Conservation (phyloP, 208 protist species). For the Acanthamoeba royreba region DNA sequence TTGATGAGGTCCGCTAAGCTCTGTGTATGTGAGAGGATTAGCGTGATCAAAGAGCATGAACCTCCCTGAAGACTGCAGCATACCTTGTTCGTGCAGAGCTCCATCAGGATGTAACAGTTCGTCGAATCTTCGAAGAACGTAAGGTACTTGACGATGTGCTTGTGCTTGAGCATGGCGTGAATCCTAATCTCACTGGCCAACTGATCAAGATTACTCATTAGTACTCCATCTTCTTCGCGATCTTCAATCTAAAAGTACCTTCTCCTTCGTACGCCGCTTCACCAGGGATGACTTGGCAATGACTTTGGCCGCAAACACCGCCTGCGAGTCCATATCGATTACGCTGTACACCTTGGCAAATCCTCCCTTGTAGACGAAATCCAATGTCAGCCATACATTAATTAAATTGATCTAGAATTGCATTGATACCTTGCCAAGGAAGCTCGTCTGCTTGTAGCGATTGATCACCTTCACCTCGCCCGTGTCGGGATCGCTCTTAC, state of each 20-base stretch:
- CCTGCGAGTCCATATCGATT: constrained; percentile 75
- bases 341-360: constrained; percentile 97
- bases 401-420: neutral
- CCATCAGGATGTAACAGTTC: constrained; percentile 98
- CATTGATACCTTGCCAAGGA: constrained; percentile 3
- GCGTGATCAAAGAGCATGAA: neutral
- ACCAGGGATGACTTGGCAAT: constrained; percentile 88
- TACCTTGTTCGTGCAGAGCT: constrained; percentile 91
- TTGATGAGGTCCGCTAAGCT: constrained; percentile 96
- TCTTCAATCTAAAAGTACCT: constrained; percentile 72
- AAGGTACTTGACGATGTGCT: constrained; percentile 95
- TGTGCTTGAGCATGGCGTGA: constrained; percentile 92
- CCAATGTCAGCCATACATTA: neutral
- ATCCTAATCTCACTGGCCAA: constrained; percentile 96
- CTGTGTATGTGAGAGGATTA: constrained; percentile 56
- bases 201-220: constrained; percentile 24
- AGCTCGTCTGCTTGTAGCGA: neutral
- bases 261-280: constrained; percentile 92
- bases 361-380: constrained; percentile 82
- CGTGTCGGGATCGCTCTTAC: constrained; percentile 18
- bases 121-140: constrained; percentile 94
- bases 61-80: neutral
- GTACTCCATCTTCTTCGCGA: neutral
- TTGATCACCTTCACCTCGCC: neutral
- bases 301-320: constrained; percentile 92